Evolutionary conservation across 352 stramenopile genomes (phyloP).

Genomic region (Globisporangium nagaii): DNA sequence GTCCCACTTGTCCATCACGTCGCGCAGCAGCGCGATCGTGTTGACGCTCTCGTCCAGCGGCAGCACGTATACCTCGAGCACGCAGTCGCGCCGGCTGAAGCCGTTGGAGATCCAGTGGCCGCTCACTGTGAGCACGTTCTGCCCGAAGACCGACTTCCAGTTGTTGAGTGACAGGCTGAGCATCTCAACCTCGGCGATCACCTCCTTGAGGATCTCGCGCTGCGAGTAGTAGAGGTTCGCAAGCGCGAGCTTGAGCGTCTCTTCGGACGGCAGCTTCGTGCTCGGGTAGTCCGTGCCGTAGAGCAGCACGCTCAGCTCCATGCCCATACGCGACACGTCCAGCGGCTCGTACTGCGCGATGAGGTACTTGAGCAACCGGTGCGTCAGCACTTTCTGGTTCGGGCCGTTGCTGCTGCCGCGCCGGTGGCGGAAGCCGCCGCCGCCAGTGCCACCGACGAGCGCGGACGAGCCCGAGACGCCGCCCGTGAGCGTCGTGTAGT

Average conservation of each 20-base stretch:
- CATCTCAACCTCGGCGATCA: slow-evolving; percentile 68
- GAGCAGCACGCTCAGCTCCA: slow-evolving; percentile 52
- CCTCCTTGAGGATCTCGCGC: slow-evolving; percentile 73
- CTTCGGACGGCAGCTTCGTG: slow-evolving; percentile 53
- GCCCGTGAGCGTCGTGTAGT: slow-evolving; percentile 29
- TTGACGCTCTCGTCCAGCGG: slow-evolving; percentile 73
- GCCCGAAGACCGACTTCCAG: slow-evolving; percentile 72
- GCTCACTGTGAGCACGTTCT: slow-evolving; percentile 75
- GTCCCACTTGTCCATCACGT: slow-evolving; percentile 84
- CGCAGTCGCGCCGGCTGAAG: slow-evolving; percentile 68
- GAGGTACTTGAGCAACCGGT: slow-evolving; percentile 67
- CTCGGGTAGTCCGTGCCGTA: slow-evolving; percentile 35
- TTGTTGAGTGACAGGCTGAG: slow-evolving; percentile 75
- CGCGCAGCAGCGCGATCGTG: slow-evolving; percentile 66
- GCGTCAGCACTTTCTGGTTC: slow-evolving; percentile 63
- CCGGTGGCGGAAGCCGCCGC: slow-evolving; percentile 5
- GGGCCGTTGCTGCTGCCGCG: slow-evolving; percentile 17
- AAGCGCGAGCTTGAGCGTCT: slow-evolving; percentile 64
- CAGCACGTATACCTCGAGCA: slow-evolving; percentile 73
- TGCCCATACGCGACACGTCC: slow-evolving; percentile 61
- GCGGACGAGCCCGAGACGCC: background rate
- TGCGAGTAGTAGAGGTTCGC: slow-evolving; percentile 79
- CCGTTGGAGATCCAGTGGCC: slow-evolving; percentile 75
- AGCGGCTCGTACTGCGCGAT: slow-evolving; percentile 75
- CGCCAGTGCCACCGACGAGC: background rate